Evolutionary conservation across 371 early-diverging fungal species (phyloP), one percentile per base, ranked within the genome.

Genomic region (Apophysomyces trapeziformis): DNA sequence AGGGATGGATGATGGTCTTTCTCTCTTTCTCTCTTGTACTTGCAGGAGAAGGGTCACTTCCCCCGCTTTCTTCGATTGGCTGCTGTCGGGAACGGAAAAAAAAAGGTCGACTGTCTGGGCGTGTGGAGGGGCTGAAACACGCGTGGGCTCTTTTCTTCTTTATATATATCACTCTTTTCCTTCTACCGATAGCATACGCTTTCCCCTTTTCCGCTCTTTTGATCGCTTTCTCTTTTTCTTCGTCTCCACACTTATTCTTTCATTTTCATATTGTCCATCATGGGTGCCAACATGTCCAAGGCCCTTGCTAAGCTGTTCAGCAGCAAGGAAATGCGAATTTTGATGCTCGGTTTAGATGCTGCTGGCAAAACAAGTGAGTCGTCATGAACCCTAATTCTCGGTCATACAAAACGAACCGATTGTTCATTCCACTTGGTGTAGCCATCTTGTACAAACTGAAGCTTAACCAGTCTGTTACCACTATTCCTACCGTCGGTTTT

Each of bases 261-360:
- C 63, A 63, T 44, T 45, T 61, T 14, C 32, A 44, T 37, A 43
- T 58, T 56, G 41, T 38, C 60, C 61, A 70, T 56, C 57, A 87
- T 88, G 87, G 88, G 89, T 50, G 80, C 73, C 54, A 75, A 76
- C 56, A 65, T 88, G 68, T 87, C 88, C 60, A 89, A 84, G 70
- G 77, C 78, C 56, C 62, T 89, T 32, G 70, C 85, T 38, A 87
- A 85, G 70, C 76, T 93, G 68, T 89, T 91, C 80, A 91, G 93
- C 67, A 92, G 88, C 71, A 93, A 90, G 74, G 93, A 96, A 75
- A 89, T 94, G 88, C 92, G 93, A 73, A 90, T 97, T 64, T 80
- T 96, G 11, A 93, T 96, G 89, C 83, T 96, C 39, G 97, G 97
- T 58, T 82, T 95, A 54, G 96, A 97, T 83, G 94, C 93, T 64